A percentile compares a stretch with the other conserved stretches of the same genome.
Conservation (phyloP, 2,329 filamentous ascomycete genomes). For the Aspergillus sp. region DNA sequence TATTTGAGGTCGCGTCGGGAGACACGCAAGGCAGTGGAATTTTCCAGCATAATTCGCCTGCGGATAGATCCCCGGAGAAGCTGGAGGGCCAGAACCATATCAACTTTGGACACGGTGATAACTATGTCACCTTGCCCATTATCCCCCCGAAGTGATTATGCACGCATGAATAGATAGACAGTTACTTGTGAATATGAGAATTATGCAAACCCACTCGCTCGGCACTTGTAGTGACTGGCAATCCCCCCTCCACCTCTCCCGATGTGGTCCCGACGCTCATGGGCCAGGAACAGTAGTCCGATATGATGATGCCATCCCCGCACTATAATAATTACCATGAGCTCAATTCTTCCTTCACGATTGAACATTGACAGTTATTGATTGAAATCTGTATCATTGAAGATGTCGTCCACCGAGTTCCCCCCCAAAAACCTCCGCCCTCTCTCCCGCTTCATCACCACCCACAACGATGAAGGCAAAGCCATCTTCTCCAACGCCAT, state of each 20-base stretch:
- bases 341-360: background rate
- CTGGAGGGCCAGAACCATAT: constrained; percentile 50
- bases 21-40: constrained; percentile 54
- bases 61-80: constrained; percentile 41
- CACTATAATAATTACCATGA: background rate
- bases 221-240: background rate
- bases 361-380: no score
- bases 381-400: no score
- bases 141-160: constrained; percentile 35
- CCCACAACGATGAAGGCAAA: constrained; percentile 32
- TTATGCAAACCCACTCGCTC: background rate
- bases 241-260: background rate
- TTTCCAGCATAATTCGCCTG: constrained; percentile 47
- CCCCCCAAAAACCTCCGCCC: constrained; percentile 30
- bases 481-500: constrained; percentile 35
- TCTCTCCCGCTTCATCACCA: constrained; percentile 30
- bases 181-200: background rate
- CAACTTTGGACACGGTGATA: constrained; percentile 47
- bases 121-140: constrained; percentile 51
- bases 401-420: constrained; percentile 11
- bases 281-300: background rate
- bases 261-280: constrained; percentile 24
- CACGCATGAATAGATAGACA: background rate
- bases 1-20: constrained; percentile 36
- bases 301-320: background rate